These are phyloP conservation scores for Triglochin maritima DNA, from an alignment of 106 monocot species.

Conservation along the genomic window DNA sequence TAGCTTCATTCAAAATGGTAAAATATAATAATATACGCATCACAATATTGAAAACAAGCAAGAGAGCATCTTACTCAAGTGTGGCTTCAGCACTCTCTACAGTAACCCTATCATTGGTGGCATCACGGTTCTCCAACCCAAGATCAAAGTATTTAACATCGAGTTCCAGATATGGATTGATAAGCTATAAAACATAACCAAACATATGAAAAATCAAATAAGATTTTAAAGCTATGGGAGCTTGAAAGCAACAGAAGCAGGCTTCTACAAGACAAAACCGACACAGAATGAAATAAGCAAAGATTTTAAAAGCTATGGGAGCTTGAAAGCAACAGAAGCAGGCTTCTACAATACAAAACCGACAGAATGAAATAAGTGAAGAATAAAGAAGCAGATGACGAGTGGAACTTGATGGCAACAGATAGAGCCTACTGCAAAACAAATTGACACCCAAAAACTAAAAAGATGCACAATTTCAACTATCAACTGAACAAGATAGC, in stretches of 20 bases:
- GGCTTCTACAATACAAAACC: background rate
- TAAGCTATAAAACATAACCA: conserved; percentile 30
- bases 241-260: too few species aligned
- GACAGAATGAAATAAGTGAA: background rate
- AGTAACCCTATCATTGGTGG: conserved; percentile 68
- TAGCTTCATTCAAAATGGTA: too few species aligned
- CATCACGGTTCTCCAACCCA: conserved; percentile 64
- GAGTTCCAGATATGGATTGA: conserved; percentile 58
- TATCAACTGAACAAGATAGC: too few species aligned
- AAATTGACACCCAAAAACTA: too few species aligned
- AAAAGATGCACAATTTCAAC: too few species aligned
- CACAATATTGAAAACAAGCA: too few species aligned
- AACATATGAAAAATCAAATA: background rate
- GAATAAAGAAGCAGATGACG: too few species aligned
- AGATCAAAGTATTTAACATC: conserved; percentile 79
- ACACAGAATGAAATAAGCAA: background rate
- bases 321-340: too few species aligned
- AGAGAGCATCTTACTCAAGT: conserved; percentile 34
- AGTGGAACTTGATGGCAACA: background rate
- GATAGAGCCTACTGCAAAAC: too few species aligned
- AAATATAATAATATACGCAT: too few species aligned
- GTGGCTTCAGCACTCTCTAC: conserved; percentile 77
- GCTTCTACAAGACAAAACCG: background rate
- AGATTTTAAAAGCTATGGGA: too few species aligned
- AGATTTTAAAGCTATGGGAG: too few species aligned